These are phyloP conservation scores for Ceratocystis lukuohia DNA, from an alignment of 2,329 filamentous ascomycete genomes.

Conservation along the genomic window DNA sequence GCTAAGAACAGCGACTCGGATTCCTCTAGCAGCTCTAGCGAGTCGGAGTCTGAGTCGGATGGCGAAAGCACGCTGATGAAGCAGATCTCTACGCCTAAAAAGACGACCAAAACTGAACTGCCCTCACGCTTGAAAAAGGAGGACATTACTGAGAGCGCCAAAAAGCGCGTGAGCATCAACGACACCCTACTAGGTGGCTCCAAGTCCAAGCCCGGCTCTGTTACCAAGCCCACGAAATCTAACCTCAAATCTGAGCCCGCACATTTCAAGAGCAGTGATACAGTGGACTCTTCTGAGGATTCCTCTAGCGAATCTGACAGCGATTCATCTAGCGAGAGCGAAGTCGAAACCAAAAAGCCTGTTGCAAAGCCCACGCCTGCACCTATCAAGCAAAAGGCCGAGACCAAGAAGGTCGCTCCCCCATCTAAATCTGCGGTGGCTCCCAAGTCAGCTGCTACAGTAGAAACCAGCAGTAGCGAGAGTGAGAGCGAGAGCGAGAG, in stretches of 20 bases:
- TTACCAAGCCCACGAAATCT: slow-evolving; percentile 7
- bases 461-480: slow-evolving; percentile 11
- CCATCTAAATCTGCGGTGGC: slow-evolving; percentile 21
- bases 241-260: slow-evolving; percentile 11
- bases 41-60: slow-evolving; percentile 24
- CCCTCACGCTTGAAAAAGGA: slow-evolving; percentile 14
- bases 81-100: slow-evolving; percentile 20
- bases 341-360: slow-evolving; percentile 24
- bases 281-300: slow-evolving; percentile 11
- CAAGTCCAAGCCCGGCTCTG: slow-evolving; percentile 6
- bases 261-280: slow-evolving; percentile 8
- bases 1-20: slow-evolving; percentile 20
- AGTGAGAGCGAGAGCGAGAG: slow-evolving; percentile 14
- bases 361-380: slow-evolving; percentile 21
- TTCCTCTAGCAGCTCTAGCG: slow-evolving; percentile 25
- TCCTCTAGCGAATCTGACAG: slow-evolving; percentile 23
- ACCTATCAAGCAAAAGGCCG: slow-evolving; percentile 15
- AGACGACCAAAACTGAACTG: slow-evolving; percentile 19
- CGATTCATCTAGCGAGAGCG: slow-evolving; percentile 21
- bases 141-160: slow-evolving; percentile 8
- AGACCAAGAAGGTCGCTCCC: slow-evolving; percentile 17
- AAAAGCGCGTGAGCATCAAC: slow-evolving; percentile 11
- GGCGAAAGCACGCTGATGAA: slow-evolving; percentile 19
- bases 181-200: slow-evolving; percentile 8
- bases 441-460: slow-evolving; percentile 14